Percentiles rank a stretch among this genome's conserved stretches.
These are phyloP conservation scores for Clausena lansium DNA, from an alignment of 345 rosid species.

Conservation along the genomic window DNA sequence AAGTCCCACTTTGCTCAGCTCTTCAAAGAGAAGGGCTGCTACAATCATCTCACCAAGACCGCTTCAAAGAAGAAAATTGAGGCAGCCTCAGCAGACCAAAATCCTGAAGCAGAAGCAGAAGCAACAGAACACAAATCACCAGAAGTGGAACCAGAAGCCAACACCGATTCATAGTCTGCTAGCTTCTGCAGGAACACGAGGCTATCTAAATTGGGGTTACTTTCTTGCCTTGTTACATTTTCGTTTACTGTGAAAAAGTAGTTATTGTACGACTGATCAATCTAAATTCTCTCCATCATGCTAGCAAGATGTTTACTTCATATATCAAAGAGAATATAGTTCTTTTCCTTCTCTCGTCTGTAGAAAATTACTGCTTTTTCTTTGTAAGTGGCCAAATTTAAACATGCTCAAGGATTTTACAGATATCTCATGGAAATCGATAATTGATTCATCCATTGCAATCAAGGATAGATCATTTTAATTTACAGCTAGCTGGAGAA, in stretches of 20 bases:
- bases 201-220: not conserved
- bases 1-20: constrained; percentile 53
- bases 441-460: too few relatives aligned
- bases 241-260: not conserved
- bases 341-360: not conserved
- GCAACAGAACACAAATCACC: constrained; percentile 2
- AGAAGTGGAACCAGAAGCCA: constrained; percentile 11
- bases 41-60: constrained; percentile 35
- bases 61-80: constrained; percentile 24
- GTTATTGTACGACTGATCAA: not conserved
- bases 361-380: not conserved
- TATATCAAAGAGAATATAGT: not conserved
- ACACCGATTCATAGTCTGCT: not conserved
- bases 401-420: not conserved
- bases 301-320: too few relatives aligned
- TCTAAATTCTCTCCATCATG: too few relatives aligned
- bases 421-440: too few relatives aligned
- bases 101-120: constrained; percentile 14
- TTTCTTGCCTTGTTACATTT: not conserved
- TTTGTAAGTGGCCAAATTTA: not conserved
- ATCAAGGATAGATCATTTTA: too few relatives aligned
- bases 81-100: not conserved
- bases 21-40: constrained; percentile 53
- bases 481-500: too few relatives aligned
- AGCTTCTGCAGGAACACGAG: not conserved